These are phyloP conservation scores for Pythium diclinum DNA, from an alignment of 352 stramenopile genomes.

Conservation along the genomic window DNA sequence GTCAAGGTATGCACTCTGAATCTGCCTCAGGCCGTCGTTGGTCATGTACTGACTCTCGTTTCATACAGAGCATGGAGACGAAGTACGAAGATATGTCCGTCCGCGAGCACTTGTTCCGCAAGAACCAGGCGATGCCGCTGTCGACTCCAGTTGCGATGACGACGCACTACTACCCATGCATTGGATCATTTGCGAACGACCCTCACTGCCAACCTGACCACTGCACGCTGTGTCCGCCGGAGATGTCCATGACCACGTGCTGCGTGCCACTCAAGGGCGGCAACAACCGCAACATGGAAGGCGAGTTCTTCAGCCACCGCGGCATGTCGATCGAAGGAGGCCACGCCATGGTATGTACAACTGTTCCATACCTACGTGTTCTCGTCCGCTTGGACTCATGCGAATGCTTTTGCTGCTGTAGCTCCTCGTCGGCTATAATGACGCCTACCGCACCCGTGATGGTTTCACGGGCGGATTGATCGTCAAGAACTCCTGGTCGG, in stretches of 20 bases:
- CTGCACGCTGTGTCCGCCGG: conserved; percentile 68
- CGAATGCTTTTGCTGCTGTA: conserved; percentile 16
- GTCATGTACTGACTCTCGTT: neutral
- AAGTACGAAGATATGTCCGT: conserved; percentile 84
- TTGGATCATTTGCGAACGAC: conserved; percentile 52
- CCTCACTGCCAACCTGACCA: conserved; percentile 55
- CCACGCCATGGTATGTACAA: conserved; percentile 61
- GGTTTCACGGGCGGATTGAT: conserved; percentile 73
- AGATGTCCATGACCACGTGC: conserved; percentile 77
- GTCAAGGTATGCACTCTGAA: conserved; percentile 33
- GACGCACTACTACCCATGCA: conserved; percentile 83
- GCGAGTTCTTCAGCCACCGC: conserved; percentile 78
- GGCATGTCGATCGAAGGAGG: conserved; percentile 79
- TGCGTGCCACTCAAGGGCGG: conserved; percentile 69
- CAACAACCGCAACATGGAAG: conserved; percentile 79
- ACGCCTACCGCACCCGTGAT: conserved; percentile 70
- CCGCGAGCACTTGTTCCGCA: conserved; percentile 61
- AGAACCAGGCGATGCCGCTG: conserved; percentile 76
- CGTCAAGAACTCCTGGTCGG: conserved; percentile 74
- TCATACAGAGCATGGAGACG: conserved; percentile 57
- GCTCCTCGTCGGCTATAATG: conserved; percentile 79
- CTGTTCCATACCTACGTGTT: neutral
- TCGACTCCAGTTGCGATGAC: conserved; percentile 70
- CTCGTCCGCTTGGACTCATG: neutral
- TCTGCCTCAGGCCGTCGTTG: neutral